Evolutionary conservation across 1,139 yeast species (phyloP).

Genomic region (Arxiozyma slooffiae): DNA sequence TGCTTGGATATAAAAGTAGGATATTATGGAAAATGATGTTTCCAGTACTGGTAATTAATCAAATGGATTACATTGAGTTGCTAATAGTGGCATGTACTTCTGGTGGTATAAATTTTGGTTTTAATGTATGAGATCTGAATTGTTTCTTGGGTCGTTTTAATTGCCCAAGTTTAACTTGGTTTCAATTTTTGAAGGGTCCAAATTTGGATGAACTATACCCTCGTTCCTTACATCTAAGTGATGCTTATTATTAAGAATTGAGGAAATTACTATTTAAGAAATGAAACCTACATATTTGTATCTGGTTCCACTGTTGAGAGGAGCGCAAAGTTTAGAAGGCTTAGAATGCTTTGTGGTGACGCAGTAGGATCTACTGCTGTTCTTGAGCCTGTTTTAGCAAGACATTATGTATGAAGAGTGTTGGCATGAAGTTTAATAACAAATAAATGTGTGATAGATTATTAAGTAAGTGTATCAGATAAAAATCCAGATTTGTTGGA

Average conservation of each 20-base stretch:
- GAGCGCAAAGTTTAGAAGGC: constrained; percentile 80
- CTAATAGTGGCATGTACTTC: constrained; percentile 89
- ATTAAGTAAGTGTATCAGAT: constrained; percentile 65
- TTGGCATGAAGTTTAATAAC: constrained; percentile 82
- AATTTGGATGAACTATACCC: constrained; percentile 75
- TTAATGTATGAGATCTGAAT: constrained; percentile 83
- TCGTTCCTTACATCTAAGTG: constrained; percentile 78
- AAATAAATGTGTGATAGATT: constrained; percentile 66
- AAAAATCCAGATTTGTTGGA: constrained; percentile 47
- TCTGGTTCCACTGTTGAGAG: constrained; percentile 94
- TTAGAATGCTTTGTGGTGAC: constrained; percentile 71
- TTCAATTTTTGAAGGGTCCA: constrained; percentile 81
- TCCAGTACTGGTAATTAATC: constrained; percentile 69
- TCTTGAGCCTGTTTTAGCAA: constrained; percentile 87
- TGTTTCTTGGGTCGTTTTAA: constrained; percentile 80
- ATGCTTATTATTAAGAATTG: constrained; percentile 73
- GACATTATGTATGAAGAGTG: constrained; percentile 75
- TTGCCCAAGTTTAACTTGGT: constrained; percentile 82
- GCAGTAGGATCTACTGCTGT: constrained; percentile 98
- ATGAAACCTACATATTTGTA: constrained; percentile 65
- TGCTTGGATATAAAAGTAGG: constrained; percentile 90
- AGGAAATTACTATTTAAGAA: constrained; percentile 49
- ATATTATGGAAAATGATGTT: constrained; percentile 70
- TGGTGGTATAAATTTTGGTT: constrained; percentile 67
- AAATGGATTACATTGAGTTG: constrained; percentile 44